Percentiles rank a stretch among this genome's conserved stretches.
Conservation (phyloP, 106 monocot genomes). For the Allium cepa region DNA sequence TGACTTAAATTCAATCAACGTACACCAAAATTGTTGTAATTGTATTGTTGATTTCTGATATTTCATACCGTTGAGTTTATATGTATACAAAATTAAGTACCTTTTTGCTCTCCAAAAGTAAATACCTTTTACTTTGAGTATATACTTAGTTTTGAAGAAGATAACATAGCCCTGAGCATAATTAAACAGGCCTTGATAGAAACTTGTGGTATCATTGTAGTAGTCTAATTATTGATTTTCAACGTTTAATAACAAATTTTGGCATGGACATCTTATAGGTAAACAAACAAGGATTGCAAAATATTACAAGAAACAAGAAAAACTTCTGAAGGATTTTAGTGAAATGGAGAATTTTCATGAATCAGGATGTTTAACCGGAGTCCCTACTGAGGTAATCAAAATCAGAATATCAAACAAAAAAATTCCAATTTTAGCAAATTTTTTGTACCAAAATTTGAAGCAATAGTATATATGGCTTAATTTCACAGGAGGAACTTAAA, state of each 20-base stretch:
- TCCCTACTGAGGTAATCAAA: constrained; percentile 53
- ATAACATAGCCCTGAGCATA: too few relatives aligned
- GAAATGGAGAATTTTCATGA: constrained; percentile 74
- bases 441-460: background rate
- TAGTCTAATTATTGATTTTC: background rate
- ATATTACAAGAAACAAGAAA: constrained; percentile 77
- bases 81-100: background rate
- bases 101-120: background rate
- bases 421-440: background rate
- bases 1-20: background rate
- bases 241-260: background rate
- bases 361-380: constrained; percentile 31
- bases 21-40: background rate
- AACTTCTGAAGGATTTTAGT: constrained; percentile 54
- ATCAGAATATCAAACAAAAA: background rate
- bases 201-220: background rate
- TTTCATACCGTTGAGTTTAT: background rate
- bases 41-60: background rate
- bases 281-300: constrained; percentile 50
- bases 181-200: background rate
- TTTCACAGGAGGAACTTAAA: constrained; percentile 56
- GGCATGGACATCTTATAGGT: constrained; percentile 15
- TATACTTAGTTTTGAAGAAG: background rate
- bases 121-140: background rate
- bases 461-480: background rate